phyloP scores from a whole-genome alignment of 768 basidiomycete genomes.

The Lyophyllum decastes region DNA sequence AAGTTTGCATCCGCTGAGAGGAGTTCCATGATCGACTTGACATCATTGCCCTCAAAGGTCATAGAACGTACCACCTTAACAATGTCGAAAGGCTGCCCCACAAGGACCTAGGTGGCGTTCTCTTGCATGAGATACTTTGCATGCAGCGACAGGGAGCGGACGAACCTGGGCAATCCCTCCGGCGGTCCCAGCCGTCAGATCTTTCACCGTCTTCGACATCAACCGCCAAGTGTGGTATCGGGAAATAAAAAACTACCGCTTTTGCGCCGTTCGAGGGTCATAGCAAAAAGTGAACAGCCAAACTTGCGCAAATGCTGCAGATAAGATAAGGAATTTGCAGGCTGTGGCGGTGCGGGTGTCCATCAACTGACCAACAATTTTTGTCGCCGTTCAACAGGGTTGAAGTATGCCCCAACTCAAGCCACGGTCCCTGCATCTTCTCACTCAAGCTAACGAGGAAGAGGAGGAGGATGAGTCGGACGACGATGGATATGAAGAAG shows the following conservation, averaged over 20 bases:
- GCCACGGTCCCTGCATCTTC: conserved; percentile 3
- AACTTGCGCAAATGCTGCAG: conserved; percentile 31
- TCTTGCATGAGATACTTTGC: conserved; percentile 18
- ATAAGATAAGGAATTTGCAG: conserved; percentile 29
- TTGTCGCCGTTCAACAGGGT: not conserved
- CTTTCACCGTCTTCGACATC: conserved; percentile 77
- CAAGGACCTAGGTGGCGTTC: conserved; percentile 59
- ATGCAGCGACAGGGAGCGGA: conserved; percentile 2
- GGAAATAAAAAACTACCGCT: conserved; percentile 6
- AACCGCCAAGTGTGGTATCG: conserved; percentile 4
- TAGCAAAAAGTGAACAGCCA: conserved; percentile 18
- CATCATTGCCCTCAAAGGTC: not conserved
- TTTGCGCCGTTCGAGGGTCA: conserved; percentile 3
- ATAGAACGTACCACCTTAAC: conserved; percentile 84
- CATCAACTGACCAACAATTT: not conserved
- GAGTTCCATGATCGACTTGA: not conserved
- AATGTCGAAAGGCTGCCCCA: conserved; percentile 95
- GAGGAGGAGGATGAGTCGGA: conserved; percentile 38
- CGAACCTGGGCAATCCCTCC: conserved; percentile 86
- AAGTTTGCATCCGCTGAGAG: conserved; percentile 88
- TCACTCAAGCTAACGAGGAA: conserved; percentile 2
- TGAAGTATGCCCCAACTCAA: conserved; percentile 11
- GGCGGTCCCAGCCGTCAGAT: conserved; percentile 86
- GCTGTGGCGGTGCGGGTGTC: conserved; percentile 9
- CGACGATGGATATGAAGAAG: conserved; percentile 51